Evolutionary conservation across 2,329 filamentous ascomycete species (phyloP).

Genomic region (Trichophyton simii): DNA sequence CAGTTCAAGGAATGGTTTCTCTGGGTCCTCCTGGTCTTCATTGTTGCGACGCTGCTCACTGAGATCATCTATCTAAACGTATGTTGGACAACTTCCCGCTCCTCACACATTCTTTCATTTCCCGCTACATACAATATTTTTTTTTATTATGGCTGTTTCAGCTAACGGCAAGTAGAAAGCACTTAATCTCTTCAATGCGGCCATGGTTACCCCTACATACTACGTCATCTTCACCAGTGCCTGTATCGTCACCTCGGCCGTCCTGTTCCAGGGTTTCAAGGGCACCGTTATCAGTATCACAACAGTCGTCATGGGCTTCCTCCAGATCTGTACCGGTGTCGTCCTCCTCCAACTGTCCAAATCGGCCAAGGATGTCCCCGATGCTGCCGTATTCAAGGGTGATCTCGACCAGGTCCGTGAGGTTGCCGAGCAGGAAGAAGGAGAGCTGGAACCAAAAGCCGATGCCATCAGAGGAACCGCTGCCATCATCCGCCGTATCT

Average conservation of each 20-base stretch:
- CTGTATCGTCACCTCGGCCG: conserved; percentile 84
- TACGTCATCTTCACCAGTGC: conserved; percentile 97
- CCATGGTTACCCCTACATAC: conserved; percentile 93
- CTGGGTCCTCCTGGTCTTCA: conserved; percentile 83
- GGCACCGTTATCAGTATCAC: conserved; percentile 68
- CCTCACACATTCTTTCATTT: no score
- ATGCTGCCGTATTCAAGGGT: conserved; percentile 79
- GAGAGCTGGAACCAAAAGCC: conserved; percentile 91
- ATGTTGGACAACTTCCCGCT: conserved; percentile 32
- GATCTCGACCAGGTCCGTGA: conserved; percentile 92
- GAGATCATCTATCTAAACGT: conserved; percentile 96
- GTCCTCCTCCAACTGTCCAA: conserved; percentile 92
- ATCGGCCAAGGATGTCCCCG: conserved; percentile 92
- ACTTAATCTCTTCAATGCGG: conserved; percentile 90
- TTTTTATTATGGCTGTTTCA: conserved; percentile 15
- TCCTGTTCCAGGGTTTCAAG: conserved; percentile 89
- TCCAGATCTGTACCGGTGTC: conserved; percentile 87
- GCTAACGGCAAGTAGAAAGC: conserved; percentile 64
- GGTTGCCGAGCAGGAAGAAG: conserved; percentile 86
- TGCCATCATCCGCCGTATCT: conserved; percentile 75
- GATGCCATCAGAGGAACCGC: conserved; percentile 88
- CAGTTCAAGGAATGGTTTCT: conserved; percentile 98
- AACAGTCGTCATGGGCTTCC: conserved; percentile 83
- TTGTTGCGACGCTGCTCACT: conserved; percentile 73
- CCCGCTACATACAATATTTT: not conserved